These are phyloP conservation scores for Withania somnifera DNA, from an alignment of 305 asterid genomes.

Conservation along the genomic window DNA sequence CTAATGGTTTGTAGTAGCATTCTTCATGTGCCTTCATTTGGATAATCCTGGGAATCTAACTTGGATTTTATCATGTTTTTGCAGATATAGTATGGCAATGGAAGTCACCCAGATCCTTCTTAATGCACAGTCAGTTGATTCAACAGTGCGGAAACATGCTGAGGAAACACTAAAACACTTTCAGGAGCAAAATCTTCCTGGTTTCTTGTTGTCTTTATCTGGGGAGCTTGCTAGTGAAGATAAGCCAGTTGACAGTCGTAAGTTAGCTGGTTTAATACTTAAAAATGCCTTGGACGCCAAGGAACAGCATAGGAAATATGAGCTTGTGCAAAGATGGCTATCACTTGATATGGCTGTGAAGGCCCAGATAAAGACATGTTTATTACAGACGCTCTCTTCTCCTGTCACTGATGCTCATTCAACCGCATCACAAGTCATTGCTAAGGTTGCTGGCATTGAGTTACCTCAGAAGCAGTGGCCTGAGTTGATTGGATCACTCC, in stretches of 20 bases:
- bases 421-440: constrained; percentile 87
- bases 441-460: constrained; percentile 90
- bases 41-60: not conserved
- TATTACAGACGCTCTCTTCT: constrained; percentile 77
- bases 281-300: constrained; percentile 94
- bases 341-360: constrained; percentile 58
- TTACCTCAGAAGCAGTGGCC: constrained; percentile 94
- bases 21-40: not conserved
- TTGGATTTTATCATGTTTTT: constrained; percentile 7
- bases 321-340: constrained; percentile 84
- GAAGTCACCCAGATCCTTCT: constrained; percentile 87
- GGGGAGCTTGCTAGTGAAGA: constrained; percentile 75
- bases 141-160: constrained; percentile 68
- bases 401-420: constrained; percentile 67
- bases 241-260: constrained; percentile 87
- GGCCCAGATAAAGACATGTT: constrained; percentile 67
- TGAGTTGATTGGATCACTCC: constrained; percentile 72
- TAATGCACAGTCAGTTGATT: constrained; percentile 79
- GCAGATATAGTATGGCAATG: constrained; percentile 54
- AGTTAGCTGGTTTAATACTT: constrained; percentile 70
- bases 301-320: constrained; percentile 72
- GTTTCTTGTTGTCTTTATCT: constrained; percentile 65
- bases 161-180: constrained; percentile 71
- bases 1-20: not conserved
- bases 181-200: constrained; percentile 88